These are phyloP conservation scores for Trichomonas vaginalis DNA, from an alignment of 208 protist species.

Conservation along the genomic window DNA sequence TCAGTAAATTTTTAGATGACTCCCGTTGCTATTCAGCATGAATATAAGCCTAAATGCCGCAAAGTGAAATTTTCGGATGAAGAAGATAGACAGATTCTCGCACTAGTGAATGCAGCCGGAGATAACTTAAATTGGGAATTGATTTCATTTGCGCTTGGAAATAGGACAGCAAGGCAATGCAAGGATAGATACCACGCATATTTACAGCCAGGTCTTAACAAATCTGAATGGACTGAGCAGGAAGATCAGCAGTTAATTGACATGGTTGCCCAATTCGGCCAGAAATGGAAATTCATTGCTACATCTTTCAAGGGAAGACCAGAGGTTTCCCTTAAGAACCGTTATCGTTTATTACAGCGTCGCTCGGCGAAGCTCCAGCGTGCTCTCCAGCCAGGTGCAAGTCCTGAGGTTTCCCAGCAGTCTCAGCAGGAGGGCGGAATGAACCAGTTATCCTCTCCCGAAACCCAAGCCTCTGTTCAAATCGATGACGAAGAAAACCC, in stretches of 20 bases:
- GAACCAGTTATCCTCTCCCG: not conserved
- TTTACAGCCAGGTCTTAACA: not conserved
- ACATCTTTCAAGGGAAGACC: not conserved
- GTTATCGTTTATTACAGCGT: not conserved
- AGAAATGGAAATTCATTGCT: not conserved
- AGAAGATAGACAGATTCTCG: not conserved
- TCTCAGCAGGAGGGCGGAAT: not conserved
- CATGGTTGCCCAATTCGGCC: not conserved
- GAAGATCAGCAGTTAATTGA: not conserved
- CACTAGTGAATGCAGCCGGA: not conserved
- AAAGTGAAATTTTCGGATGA: not conserved
- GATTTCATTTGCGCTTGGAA: not conserved
- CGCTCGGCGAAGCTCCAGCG: not conserved
- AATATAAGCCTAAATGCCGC: not conserved
- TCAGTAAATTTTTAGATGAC: not conserved
- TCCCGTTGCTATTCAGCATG: not conserved
- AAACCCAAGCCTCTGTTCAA: not conserved
- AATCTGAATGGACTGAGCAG: not conserved
- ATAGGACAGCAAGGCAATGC: not conserved
- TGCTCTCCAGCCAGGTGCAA: not conserved
- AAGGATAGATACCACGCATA: not conserved
- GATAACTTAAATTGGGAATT: not conserved
- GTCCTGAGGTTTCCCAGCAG: not conserved
- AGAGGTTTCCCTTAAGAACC: not conserved
- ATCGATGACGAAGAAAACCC: not conserved